Conservation (phyloP, 345 rosid genomes). For the Ricinus communis region DNA sequence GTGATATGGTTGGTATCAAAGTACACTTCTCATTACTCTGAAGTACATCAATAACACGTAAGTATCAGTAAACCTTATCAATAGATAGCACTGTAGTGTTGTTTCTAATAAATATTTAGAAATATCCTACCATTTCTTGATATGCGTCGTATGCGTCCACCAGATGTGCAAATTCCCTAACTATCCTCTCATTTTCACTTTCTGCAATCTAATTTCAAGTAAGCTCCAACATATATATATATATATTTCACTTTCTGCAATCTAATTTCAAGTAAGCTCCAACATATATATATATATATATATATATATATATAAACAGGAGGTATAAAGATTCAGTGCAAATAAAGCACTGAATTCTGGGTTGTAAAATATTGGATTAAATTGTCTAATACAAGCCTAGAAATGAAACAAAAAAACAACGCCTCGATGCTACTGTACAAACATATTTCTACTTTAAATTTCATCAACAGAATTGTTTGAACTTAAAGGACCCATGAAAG, state of each 20-base stretch:
- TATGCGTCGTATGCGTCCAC: constrained; percentile 60
- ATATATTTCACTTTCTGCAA: constrained; percentile 84
- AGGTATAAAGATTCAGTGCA: too few species aligned
- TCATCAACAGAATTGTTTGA: too few species aligned
- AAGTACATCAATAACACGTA: constrained; percentile 16
- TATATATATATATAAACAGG: too few species aligned
- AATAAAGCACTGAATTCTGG: too few species aligned
- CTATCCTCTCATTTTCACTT: constrained; percentile 67
- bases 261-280: constrained; percentile 41
- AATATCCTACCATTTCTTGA: constrained; percentile 39
- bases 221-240: constrained; percentile 32
- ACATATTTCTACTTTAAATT: too few species aligned
- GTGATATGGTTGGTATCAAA: constrained; percentile 40
- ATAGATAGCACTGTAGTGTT: background rate
- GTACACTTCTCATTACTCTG: constrained; percentile 38
- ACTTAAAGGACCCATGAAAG: too few species aligned
- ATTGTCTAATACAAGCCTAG: too few species aligned
- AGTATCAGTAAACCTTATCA: constrained; percentile 6
- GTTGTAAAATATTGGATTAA: background rate
- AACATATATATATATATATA: too few species aligned
- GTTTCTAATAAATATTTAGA: background rate
- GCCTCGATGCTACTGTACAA: too few species aligned
- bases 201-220: constrained; percentile 62
- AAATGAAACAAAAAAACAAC: too few species aligned
- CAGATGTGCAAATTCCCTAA: constrained; percentile 69